A percentile compares a stretch with the other conserved stretches of the same genome.
Evolutionary conservation across 805 yeast genomes (phyloP).

Genomic region (Ogataea parapolymorpha): DNA sequence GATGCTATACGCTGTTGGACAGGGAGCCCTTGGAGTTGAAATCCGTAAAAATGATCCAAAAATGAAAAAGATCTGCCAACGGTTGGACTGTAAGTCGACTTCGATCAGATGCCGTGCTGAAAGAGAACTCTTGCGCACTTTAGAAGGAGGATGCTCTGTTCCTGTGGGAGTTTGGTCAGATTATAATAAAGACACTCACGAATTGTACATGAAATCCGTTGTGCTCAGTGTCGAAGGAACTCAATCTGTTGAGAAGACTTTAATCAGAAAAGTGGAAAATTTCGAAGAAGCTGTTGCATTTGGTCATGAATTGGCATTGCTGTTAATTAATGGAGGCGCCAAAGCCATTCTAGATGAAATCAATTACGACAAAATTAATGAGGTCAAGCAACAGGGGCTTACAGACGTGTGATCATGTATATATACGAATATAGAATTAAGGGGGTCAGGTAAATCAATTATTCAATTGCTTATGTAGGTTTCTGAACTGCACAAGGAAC

Average conservation of each 20-base stretch:
- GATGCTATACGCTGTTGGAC: conserved; percentile 98
- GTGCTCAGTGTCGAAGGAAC: conserved; percentile 86
- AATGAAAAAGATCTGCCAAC: conserved; percentile 55
- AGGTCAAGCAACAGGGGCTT: conserved; percentile 36
- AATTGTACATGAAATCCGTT: conserved; percentile 58
- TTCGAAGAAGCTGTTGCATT: conserved; percentile 62
- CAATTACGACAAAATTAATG: conserved; percentile 62
- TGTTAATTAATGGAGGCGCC: conserved; percentile 73
- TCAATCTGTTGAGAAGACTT: conserved; percentile 57
- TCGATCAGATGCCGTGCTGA: conserved; percentile 83
- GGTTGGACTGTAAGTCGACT: conserved; percentile 63
- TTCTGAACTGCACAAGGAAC: conserved; percentile 18
- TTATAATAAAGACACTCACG: conserved; percentile 39
- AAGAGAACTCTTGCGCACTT: conserved; percentile 75
- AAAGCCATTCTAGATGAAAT: conserved; percentile 76
- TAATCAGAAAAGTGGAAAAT: conserved; percentile 34
- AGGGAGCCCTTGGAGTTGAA: conserved; percentile 95
- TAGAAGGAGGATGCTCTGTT: conserved; percentile 98
- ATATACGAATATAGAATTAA: conserved; percentile 2
- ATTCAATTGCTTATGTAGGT: conserved; percentile 10
- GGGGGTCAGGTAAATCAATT: conserved; percentile 3
- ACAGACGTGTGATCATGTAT: conserved; percentile 15
- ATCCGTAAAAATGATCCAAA: conserved; percentile 66
- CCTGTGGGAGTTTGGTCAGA: conserved; percentile 87
- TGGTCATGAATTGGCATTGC: conserved; percentile 68